Percentiles rank a stretch among this genome's conserved stretches.
Evolutionary conservation across 208 protist species (phyloP).

Genomic region (Trypanosoma lewisi): DNA sequence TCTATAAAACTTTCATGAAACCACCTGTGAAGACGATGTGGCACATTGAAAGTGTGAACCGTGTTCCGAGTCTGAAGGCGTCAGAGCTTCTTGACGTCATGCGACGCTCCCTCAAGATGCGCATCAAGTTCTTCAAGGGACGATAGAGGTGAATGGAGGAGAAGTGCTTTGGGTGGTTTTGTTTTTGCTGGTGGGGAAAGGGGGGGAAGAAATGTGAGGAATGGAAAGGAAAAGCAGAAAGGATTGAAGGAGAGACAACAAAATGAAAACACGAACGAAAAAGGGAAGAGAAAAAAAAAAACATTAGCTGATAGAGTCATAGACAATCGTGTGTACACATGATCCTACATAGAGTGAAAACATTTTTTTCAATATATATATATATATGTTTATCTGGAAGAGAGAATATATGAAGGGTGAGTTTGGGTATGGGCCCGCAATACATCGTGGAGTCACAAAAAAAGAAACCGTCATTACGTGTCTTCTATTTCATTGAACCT

Average conservation of each 20-base stretch:
- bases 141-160: slow-evolving; percentile 2
- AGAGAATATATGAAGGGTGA: too few species aligned
- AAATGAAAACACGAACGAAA: slow-evolving; percentile 5
- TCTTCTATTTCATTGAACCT: too few species aligned
- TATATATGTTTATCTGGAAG: too few species aligned
- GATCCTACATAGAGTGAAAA: too few species aligned
- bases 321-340: too few species aligned
- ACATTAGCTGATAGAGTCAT: neutral
- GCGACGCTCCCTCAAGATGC: slow-evolving; percentile 20
- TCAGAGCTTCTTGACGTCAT: slow-evolving; percentile 40
- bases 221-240: neutral
- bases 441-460: too few species aligned
- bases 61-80: slow-evolving; percentile 25
- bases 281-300: slow-evolving; percentile 4
- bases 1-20: slow-evolving; percentile 37
- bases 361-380: too few species aligned
- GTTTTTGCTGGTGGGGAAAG: too few species aligned
- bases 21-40: slow-evolving; percentile 29
- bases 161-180: too few species aligned
- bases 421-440: too few species aligned
- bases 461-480: too few species aligned
- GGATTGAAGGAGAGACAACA: slow-evolving; percentile 4
- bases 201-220: neutral
- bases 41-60: slow-evolving; percentile 51
- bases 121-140: slow-evolving; percentile 27